phyloP scores from a whole-genome alignment of 2,329 filamentous ascomycete species.

The Aotearoamyces nothofagi region DNA sequence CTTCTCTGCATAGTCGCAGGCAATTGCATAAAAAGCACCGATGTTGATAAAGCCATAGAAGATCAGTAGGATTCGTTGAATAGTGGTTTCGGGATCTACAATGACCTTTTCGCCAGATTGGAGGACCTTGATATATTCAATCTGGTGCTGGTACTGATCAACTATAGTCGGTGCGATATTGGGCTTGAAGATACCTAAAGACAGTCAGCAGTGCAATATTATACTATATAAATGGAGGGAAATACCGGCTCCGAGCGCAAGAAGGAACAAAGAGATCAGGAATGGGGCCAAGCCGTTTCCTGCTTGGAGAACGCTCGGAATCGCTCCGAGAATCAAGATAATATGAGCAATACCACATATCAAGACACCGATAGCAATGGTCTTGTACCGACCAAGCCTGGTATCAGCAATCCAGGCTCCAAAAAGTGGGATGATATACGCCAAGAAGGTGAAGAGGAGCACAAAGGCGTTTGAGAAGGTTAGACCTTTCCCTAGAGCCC shows the following conservation, averaged over 20 bases:
- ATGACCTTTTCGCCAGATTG: conserved; percentile 45
- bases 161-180: conserved; percentile 50
- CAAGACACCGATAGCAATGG: conserved; percentile 30
- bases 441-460: conserved; percentile 23
- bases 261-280: conserved; percentile 19
- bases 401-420: conserved; percentile 41
- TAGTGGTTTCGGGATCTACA: conserved; percentile 40
- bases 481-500: conserved; percentile 26
- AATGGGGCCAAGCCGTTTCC: conserved; percentile 22
- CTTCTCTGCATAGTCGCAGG: conserved; percentile 26
- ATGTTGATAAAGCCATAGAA: conserved; percentile 61
- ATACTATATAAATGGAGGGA: conserved; percentile 3
- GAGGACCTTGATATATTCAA: conserved; percentile 25
- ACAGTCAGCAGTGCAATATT: not conserved
- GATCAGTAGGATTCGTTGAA: conserved; percentile 25
- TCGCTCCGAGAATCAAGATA: conserved; percentile 16
- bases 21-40: conserved; percentile 35
- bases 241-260: conserved; percentile 19
- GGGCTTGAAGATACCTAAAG: conserved; percentile 49
- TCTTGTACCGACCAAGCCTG: conserved; percentile 49
- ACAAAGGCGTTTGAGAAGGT: conserved; percentile 28
- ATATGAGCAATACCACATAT: conserved; percentile 44
- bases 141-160: conserved; percentile 33
- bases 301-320: conserved; percentile 17
- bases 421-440: conserved; percentile 25